Evolutionary conservation across 495 filamentous ascomycete species (phyloP).

Genomic region (Xylaria acuta): DNA sequence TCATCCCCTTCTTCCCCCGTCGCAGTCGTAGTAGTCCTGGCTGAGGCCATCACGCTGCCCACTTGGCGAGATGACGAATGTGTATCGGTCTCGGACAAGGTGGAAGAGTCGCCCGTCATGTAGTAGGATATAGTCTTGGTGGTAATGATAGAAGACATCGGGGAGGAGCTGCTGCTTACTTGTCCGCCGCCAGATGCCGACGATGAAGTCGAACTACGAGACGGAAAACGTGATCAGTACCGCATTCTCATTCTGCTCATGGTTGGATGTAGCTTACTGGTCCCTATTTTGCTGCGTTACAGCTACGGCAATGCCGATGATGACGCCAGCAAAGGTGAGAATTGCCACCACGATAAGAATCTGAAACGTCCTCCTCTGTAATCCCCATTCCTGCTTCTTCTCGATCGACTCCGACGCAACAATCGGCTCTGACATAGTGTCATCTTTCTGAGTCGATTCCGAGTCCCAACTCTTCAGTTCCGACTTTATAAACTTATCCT

Average conservation of each 20-base stretch:
- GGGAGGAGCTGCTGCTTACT: constrained; percentile 24
- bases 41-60: background rate
- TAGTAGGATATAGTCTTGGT: constrained; percentile 23
- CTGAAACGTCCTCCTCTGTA: constrained; percentile 7
- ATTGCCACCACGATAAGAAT: constrained; percentile 15
- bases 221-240: background rate
- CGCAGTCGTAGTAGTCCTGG: constrained; percentile 5
- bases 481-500: constrained; percentile 12
- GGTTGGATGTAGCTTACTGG: background rate
- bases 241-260: background rate
- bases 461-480: background rate
- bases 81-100: background rate
- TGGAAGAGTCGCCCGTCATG: constrained; percentile 12
- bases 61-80: background rate
- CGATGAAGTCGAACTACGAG: constrained; percentile 7
- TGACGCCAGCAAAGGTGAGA: constrained; percentile 22
- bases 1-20: background rate
- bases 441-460: background rate
- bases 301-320: constrained; percentile 33
- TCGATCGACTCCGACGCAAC: background rate
- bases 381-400: background rate
- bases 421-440: background rate
- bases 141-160: background rate
- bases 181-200: background rate
- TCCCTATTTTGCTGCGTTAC: constrained; percentile 28